Conservation (phyloP, 768 basidiomycete species). For the Rubroboletus pulcherrimus region DNA sequence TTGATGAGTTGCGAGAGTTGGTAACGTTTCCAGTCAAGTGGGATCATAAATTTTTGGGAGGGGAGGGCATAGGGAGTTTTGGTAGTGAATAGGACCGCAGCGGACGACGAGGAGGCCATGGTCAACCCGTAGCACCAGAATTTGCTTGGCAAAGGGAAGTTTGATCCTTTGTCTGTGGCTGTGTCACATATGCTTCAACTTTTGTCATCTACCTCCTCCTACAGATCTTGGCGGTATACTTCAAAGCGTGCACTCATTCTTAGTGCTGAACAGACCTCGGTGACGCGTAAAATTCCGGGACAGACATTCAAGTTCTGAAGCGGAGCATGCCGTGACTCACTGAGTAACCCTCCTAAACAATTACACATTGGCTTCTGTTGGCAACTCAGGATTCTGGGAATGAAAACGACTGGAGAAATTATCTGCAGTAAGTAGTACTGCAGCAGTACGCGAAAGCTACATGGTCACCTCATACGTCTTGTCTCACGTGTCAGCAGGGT, state of each 20-base stretch:
- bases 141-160: background rate
- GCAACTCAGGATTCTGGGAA: background rate
- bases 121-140: background rate
- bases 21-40: conserved; percentile 84
- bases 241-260: too few relatives aligned
- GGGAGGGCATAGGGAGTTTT: conserved; percentile 20
- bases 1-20: conserved; percentile 97
- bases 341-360: background rate
- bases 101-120: conserved; percentile 7
- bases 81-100: conserved; percentile 20
- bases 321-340: background rate
- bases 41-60: conserved; percentile 92
- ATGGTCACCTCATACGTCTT: background rate
- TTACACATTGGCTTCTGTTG: background rate
- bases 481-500: background rate
- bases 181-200: background rate
- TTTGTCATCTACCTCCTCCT: too few relatives aligned
- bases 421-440: too few relatives aligned
- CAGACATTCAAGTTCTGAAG: too few relatives aligned
- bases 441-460: background rate
- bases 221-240: too few relatives aligned
- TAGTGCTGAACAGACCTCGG: too few relatives aligned
- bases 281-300: too few relatives aligned
- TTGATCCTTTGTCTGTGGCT: background rate
- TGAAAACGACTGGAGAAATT: too few relatives aligned